Evolutionary conservation across 768 basidiomycete genomes (phyloP).

Genomic region (Mycena haematopus): DNA sequence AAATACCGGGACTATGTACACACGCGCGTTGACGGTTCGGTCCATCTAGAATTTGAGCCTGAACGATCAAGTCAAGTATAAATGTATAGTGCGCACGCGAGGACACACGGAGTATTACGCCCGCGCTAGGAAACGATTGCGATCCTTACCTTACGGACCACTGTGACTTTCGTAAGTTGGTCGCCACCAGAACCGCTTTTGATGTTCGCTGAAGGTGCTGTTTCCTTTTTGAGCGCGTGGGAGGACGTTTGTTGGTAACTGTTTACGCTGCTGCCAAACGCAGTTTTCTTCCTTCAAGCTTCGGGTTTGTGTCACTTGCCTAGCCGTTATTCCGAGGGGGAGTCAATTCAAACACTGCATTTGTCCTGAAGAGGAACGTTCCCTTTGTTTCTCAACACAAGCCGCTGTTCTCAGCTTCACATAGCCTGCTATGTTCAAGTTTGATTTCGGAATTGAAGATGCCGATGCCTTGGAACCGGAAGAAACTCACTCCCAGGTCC

Average conservation of each 20-base stretch:
- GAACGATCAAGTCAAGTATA: too few species aligned
- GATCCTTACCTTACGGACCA: not conserved
- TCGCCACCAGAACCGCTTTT: not conserved
- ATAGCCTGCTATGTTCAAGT: slow-evolving; percentile 21
- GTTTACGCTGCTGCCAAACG: not conserved
- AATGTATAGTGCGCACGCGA: too few species aligned
- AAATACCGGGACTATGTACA: not conserved
- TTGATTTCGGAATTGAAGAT: slow-evolving; percentile 26
- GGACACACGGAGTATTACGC: not conserved
- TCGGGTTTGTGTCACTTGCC: not conserved
- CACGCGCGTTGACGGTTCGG: too few species aligned
- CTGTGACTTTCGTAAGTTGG: not conserved
- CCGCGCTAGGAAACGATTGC: not conserved
- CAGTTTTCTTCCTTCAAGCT: too few species aligned
- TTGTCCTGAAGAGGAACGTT: too few species aligned
- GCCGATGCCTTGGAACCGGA: not conserved
- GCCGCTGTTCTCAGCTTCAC: not conserved
- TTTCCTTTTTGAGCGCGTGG: slow-evolving; percentile 4
- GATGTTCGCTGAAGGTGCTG: not conserved
- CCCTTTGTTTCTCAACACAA: too few species aligned
- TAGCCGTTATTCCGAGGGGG: not conserved
- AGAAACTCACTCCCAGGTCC: not conserved
- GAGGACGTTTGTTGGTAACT: not conserved
- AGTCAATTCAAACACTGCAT: not conserved
- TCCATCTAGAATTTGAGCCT: too few species aligned